Percentiles rank a stretch among this genome's conserved stretches.
phyloP scores from a whole-genome alignment of 257 asterid genomes.

The Plantago elongata region DNA sequence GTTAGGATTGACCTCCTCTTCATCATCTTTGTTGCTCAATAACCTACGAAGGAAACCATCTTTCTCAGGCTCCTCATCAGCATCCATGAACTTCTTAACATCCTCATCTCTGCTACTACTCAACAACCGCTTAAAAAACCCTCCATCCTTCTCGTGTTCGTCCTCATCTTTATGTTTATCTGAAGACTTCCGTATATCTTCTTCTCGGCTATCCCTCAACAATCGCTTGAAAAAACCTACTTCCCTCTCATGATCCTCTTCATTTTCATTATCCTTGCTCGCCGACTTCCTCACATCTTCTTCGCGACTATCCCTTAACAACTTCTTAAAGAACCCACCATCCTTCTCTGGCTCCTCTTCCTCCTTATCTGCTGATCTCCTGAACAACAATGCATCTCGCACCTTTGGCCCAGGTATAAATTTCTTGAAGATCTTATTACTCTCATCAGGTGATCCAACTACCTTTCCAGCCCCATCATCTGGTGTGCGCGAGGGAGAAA shows the following conservation, averaged over 20 bases:
- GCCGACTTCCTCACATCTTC: conserved; percentile 57
- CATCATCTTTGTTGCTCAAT: conserved; percentile 51
- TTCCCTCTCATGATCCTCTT: conserved; percentile 55
- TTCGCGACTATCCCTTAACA: conserved; percentile 74
- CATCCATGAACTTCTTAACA: conserved; percentile 49
- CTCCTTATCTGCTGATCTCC: conserved; percentile 75
- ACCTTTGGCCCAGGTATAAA: conserved; percentile 74
- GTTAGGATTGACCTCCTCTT: conserved; percentile 43
- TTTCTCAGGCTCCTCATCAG: conserved; percentile 60
- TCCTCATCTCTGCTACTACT: conserved; percentile 62
- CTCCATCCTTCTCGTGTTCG: conserved; percentile 58
- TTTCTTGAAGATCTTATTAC: conserved; percentile 68
- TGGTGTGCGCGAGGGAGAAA: conserved; percentile 50
- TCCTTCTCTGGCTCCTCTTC: conserved; percentile 70
- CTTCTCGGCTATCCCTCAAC: conserved; percentile 48
- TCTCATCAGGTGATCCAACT: conserved; percentile 57
- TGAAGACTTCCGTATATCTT: conserved; percentile 32
- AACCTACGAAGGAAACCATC: conserved; percentile 76
- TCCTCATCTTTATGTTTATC: conserved; percentile 38
- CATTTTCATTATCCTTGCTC: conserved; percentile 55
- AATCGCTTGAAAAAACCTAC: conserved; percentile 58
- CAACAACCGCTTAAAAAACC: conserved; percentile 65
- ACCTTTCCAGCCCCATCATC: conserved; percentile 47
- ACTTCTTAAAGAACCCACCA: conserved; percentile 73
- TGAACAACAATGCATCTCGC: conserved; percentile 67